Conservation (phyloP, 108 stramenopile species). For the Pseudonitzschia delicatissima region DNA sequence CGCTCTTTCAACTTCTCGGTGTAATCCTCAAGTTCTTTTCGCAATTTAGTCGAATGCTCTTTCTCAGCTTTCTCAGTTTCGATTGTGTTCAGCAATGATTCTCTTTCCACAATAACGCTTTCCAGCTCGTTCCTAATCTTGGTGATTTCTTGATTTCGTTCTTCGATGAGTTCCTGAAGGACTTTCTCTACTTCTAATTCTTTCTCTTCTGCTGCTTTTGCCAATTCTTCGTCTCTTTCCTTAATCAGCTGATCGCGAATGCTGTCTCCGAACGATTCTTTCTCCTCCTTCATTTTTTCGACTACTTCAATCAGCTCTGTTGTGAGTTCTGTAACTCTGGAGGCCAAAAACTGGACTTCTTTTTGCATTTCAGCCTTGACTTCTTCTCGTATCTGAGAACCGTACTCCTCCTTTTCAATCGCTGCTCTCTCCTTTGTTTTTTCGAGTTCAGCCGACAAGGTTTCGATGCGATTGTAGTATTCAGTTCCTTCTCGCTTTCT, state of each 20-base stretch:
- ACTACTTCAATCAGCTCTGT: conserved; percentile 11
- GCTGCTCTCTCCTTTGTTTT: conserved; percentile 15
- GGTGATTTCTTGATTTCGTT: conserved; percentile 15
- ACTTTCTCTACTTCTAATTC: conserved; percentile 11
- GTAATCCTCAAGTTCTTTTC: not conserved
- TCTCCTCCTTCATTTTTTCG: conserved; percentile 6
- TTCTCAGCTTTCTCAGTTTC: not conserved
- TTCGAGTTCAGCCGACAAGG: conserved; percentile 20
- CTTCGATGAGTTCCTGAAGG: conserved; percentile 16
- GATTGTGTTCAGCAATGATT: not conserved
- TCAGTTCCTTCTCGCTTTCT: conserved; percentile 19
- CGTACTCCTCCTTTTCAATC: conserved; percentile 32
- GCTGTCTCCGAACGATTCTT: conserved; percentile 16
- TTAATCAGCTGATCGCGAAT: conserved; percentile 12
- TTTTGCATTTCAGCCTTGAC: conserved; percentile 18
- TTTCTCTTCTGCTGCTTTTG: conserved; percentile 5
- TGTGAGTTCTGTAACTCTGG: conserved; percentile 11
- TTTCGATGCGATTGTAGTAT: conserved; percentile 23
- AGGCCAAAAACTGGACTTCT: conserved; percentile 19
- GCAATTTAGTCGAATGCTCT: conserved; percentile 1
- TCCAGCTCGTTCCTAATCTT: not conserved
- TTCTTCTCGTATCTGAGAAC: conserved; percentile 8
- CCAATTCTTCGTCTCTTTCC: conserved; percentile 19
- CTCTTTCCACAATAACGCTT: not conserved
- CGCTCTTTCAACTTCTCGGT: not conserved